phyloP scores from a whole-genome alignment of 78 protist genomes.

The slime mould (Dictyostelium discoideum) region DNA sequence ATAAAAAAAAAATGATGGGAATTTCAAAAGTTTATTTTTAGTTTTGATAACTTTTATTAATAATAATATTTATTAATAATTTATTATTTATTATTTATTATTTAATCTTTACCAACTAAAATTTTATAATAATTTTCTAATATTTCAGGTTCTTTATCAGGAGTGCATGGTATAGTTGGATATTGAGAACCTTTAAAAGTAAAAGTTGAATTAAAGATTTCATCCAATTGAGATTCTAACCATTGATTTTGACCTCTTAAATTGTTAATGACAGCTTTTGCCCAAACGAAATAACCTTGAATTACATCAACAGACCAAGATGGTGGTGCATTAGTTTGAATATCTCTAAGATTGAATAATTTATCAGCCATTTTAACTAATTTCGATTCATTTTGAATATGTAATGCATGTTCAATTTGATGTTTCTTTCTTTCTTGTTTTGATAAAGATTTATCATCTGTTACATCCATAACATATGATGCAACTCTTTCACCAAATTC shows the following conservation, averaged over 20 bases:
- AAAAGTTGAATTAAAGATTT: constrained; percentile 25
- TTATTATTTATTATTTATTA: too few relatives aligned
- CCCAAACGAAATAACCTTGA: constrained; percentile 80
- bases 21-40: too few relatives aligned
- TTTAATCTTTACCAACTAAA: background rate
- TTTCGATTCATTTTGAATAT: constrained; percentile 21
- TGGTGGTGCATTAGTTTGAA: constrained; percentile 22
- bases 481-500: constrained; percentile 49
- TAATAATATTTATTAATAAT: too few relatives aligned
- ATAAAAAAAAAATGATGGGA: too few relatives aligned
- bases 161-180: constrained; percentile 42
- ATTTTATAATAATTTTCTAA: constrained; percentile 35
- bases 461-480: constrained; percentile 50
- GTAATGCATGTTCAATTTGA: constrained; percentile 50
- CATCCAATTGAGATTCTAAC: constrained; percentile 36
- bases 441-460: constrained; percentile 64
- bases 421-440: constrained; percentile 43
- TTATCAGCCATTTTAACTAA: constrained; percentile 65
- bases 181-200: background rate
- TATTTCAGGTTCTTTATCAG: background rate
- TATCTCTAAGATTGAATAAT: constrained; percentile 54
- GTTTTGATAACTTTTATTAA: too few relatives aligned
- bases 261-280: background rate
- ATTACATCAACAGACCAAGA: constrained; percentile 9
- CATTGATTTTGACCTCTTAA: constrained; percentile 24